These are phyloP conservation scores for Phytophthora lateralis DNA, from an alignment of 352 stramenopile genomes.

Conservation along the genomic window DNA sequence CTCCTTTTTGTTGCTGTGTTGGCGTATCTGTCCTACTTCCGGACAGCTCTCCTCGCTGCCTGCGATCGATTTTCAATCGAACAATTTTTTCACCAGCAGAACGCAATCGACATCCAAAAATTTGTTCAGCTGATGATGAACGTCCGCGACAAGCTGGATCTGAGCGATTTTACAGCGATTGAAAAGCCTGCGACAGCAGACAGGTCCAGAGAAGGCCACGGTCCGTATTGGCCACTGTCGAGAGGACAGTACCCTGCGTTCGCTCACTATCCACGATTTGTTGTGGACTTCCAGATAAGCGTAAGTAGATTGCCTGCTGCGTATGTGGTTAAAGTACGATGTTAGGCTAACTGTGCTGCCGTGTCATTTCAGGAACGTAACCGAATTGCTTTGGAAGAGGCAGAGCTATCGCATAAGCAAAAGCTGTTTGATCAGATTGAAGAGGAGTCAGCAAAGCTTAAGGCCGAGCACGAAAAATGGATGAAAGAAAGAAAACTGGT, in stretches of 20 bases:
- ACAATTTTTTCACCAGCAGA: constrained; percentile 88
- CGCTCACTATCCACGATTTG: constrained; percentile 73
- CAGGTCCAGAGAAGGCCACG: background rate
- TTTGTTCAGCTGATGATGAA: constrained; percentile 77
- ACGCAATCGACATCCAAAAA: constrained; percentile 73
- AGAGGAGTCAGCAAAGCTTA: constrained; percentile 54
- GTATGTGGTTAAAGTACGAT: background rate
- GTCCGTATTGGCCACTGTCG: constrained; percentile 60
- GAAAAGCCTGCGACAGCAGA: constrained; percentile 9
- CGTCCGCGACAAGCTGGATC: constrained; percentile 45
- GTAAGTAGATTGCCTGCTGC: constrained; percentile 44
- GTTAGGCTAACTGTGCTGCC: constrained; percentile 7
- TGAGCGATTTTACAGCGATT: constrained; percentile 35
- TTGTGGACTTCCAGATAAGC: constrained; percentile 86
- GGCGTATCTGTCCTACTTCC: constrained; percentile 77
- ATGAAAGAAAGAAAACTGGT: constrained; percentile 63
- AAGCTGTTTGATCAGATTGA: constrained; percentile 61
- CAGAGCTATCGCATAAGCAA: constrained; percentile 67
- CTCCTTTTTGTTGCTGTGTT: constrained; percentile 70
- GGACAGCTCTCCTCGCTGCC: constrained; percentile 58
- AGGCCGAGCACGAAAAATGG: constrained; percentile 69
- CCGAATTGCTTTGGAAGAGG: constrained; percentile 80
- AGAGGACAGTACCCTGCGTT: constrained; percentile 84
- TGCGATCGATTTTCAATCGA: constrained; percentile 70
- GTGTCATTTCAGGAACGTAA: constrained; percentile 67